Conservation (phyloP, 768 basidiomycete genomes). For the Lactarius pseudohatsudake region DNA sequence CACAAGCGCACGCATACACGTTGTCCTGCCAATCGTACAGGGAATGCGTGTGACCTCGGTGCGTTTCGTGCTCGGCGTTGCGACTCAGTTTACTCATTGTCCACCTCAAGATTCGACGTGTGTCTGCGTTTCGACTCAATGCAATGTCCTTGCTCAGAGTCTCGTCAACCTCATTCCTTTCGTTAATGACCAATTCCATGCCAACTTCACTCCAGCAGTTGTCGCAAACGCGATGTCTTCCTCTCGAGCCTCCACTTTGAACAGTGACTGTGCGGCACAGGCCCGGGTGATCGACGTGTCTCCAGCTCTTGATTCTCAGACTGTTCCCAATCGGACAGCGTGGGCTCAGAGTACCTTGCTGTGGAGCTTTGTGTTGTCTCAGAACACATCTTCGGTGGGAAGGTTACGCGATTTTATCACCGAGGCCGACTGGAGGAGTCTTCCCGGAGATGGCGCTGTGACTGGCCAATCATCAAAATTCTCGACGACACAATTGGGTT, state of each 20-base stretch:
- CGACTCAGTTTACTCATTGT: constrained; percentile 14
- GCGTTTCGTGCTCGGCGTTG: constrained; percentile 30
- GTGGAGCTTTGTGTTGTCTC: constrained; percentile 57
- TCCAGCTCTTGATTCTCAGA: constrained; percentile 40
- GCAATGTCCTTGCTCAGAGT: constrained; percentile 54
- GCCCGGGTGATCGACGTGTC: constrained; percentile 56
- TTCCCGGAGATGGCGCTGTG: constrained; percentile 46
- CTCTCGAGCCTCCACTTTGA: constrained; percentile 44
- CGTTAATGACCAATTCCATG: constrained; percentile 48
- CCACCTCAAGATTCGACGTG: constrained; percentile 57
- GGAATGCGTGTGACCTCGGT: constrained; percentile 58
- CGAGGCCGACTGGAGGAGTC: constrained; percentile 48
- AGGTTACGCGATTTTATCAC: constrained; percentile 48
- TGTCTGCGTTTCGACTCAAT: constrained; percentile 54
- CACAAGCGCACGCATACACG: constrained; percentile 32
- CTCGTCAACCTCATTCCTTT: constrained; percentile 50
- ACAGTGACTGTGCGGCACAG: constrained; percentile 52
- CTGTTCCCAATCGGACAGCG: constrained; percentile 48
- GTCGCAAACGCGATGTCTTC: constrained; percentile 54
- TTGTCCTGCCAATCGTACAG: constrained; percentile 48
- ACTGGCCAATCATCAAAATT: constrained; percentile 37
- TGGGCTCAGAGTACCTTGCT: constrained; percentile 63
- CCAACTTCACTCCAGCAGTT: constrained; percentile 45
- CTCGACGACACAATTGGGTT: constrained; percentile 49
- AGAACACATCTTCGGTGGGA: constrained; percentile 41